Conservation (phyloP, 2,329 filamentous ascomycete species). For the Camillea tinctor region DNA sequence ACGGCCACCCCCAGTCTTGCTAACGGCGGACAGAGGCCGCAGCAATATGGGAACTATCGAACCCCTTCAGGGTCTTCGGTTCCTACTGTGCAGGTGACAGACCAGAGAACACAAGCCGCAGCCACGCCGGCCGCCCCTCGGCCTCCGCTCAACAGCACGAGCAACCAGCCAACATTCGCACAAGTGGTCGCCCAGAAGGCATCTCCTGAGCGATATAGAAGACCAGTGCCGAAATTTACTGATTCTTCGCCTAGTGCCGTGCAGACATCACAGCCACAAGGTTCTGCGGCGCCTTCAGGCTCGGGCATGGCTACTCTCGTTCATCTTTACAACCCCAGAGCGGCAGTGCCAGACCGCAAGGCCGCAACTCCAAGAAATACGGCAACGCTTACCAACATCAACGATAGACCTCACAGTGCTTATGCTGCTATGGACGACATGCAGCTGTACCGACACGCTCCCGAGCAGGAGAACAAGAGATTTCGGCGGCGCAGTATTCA, state of each 20-base stretch:
- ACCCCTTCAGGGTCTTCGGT: slow-evolving; percentile 46
- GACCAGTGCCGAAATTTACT: slow-evolving; percentile 56
- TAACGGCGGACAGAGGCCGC: slow-evolving; percentile 52
- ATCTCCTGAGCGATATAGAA: slow-evolving; percentile 81
- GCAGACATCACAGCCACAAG: slow-evolving; percentile 31
- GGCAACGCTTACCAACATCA: slow-evolving; percentile 38
- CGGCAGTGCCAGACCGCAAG: slow-evolving; percentile 36
- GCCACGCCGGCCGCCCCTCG: slow-evolving; percentile 38
- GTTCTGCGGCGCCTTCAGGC: slow-evolving; percentile 47
- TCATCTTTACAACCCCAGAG: slow-evolving; percentile 52
- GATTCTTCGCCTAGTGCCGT: slow-evolving; percentile 42
- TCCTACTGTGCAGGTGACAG: slow-evolving; percentile 40
- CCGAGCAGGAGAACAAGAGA: slow-evolving; percentile 69
- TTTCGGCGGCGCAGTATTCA: slow-evolving; percentile 83
- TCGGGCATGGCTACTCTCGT: slow-evolving; percentile 54
- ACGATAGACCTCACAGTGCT: slow-evolving; percentile 53
- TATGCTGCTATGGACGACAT: slow-evolving; percentile 65
- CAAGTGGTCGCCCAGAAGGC: slow-evolving; percentile 62
- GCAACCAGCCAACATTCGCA: slow-evolving; percentile 50
- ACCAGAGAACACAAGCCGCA: slow-evolving; percentile 40
- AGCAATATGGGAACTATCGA: slow-evolving; percentile 47
- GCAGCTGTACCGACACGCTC: slow-evolving; percentile 55
- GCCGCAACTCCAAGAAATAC: slow-evolving; percentile 32
- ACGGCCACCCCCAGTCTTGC: slow-evolving; percentile 67
- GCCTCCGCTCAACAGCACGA: slow-evolving; percentile 42